These are phyloP conservation scores for Pyrenophora graminea DNA, from an alignment of 2,329 filamentous ascomycete genomes.

Conservation along the genomic window DNA sequence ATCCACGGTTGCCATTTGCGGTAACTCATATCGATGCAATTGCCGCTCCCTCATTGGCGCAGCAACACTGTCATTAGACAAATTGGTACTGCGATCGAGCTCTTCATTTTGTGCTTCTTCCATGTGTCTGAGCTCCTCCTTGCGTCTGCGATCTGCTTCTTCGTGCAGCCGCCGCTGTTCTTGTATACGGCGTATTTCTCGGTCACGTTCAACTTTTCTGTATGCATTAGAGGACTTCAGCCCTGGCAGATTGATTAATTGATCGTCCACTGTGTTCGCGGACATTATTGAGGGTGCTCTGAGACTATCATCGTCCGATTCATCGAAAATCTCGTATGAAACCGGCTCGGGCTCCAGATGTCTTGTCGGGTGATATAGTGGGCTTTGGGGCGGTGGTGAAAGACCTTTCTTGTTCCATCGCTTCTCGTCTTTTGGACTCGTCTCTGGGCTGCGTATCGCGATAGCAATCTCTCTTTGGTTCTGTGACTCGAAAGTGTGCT, in stretches of 20 bases:
- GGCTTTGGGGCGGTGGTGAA: background rate
- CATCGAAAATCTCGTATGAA: background rate
- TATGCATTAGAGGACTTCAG: background rate
- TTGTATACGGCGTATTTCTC: background rate
- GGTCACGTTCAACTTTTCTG: constrained; percentile 1
- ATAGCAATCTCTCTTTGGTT: background rate
- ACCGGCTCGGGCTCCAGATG: background rate
- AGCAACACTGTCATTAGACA: background rate
- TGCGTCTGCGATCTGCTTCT: background rate
- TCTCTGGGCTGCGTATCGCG: background rate
- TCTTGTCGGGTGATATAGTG: background rate
- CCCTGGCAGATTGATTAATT: background rate
- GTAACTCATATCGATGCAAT: background rate
- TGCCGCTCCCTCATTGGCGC: background rate
- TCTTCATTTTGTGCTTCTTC: background rate
- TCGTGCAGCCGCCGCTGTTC: background rate
- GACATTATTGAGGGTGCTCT: background rate
- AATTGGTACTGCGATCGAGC: background rate
- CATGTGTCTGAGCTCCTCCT: background rate
- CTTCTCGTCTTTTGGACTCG: background rate
- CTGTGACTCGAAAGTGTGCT: background rate
- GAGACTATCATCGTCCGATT: background rate
- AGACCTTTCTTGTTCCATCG: constrained; percentile 1
- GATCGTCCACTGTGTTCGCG: background rate
- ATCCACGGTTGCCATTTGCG: background rate